Conservation (phyloP, 2,329 filamentous ascomycete genomes). For the Fusarium sp. region DNA sequence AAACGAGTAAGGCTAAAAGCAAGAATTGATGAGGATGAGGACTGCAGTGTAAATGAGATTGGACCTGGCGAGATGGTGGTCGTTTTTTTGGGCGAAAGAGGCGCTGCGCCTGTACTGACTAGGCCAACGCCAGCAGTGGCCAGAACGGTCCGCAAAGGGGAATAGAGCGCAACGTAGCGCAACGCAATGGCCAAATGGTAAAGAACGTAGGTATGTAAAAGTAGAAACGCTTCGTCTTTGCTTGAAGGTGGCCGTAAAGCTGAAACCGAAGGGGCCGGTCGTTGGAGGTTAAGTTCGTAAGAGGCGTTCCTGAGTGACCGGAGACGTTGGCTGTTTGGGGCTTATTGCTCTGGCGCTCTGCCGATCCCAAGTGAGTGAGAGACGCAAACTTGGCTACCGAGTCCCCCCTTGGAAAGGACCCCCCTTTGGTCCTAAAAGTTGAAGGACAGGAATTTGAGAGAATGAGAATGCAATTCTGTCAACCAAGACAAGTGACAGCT, state of each 20-base stretch:
- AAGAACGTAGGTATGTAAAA: background rate
- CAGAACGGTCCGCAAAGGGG: slow-evolving; percentile 28
- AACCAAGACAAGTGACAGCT: slow-evolving; percentile 2
- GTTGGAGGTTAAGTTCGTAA: slow-evolving; percentile 26
- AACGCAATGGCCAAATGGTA: slow-evolving; percentile 4
- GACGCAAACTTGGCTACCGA: background rate
- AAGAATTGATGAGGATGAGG: slow-evolving; percentile 14
- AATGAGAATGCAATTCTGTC: background rate
- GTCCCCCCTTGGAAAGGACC: background rate
- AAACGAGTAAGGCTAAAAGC: slow-evolving; percentile 11
- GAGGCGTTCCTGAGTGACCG: slow-evolving; percentile 27
- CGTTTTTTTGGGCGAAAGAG: slow-evolving; percentile 14
- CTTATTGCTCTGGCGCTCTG: background rate
- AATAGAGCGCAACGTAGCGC: slow-evolving; percentile 11
- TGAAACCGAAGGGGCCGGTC: slow-evolving; percentile 22
- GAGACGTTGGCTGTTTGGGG: slow-evolving; percentile 27
- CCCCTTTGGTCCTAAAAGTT: slow-evolving; percentile 10
- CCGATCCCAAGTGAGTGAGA: background rate
- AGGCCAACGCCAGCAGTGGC: slow-evolving; percentile 36
- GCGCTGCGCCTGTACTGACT: slow-evolving; percentile 23
- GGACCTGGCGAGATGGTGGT: background rate
- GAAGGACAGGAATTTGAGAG: slow-evolving; percentile 17
- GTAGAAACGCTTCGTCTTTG: background rate
- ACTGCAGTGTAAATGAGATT: slow-evolving; percentile 32
- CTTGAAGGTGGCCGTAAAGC: slow-evolving; percentile 12